Conservation (phyloP, 306 rosid genomes). For the Vicia faba region DNA sequence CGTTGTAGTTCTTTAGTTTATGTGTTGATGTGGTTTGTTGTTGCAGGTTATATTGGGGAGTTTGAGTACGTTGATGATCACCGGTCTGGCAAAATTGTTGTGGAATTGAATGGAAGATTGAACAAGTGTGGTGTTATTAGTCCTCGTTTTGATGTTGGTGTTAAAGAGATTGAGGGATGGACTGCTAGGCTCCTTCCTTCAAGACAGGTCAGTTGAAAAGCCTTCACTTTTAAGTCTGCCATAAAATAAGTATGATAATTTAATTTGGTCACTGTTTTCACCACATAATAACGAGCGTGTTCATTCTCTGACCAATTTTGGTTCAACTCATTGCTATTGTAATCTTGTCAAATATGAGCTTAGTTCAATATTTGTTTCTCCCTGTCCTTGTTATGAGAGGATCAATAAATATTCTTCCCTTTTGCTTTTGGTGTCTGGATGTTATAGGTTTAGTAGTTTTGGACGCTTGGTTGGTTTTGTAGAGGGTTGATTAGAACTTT, state of each 20-base stretch:
- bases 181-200: slow-evolving; percentile 43
- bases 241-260: background rate
- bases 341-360: background rate
- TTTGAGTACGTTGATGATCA: slow-evolving; percentile 48
- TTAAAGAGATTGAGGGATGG: slow-evolving; percentile 46
- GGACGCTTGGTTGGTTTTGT: background rate
- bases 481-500: background rate
- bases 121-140: slow-evolving; percentile 47
- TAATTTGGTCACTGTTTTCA: background rate
- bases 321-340: background rate
- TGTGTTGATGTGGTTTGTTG: background rate
- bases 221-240: background rate
- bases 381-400: background rate
- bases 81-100: slow-evolving; percentile 45
- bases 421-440: background rate
- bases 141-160: slow-evolving; percentile 46
- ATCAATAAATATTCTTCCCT: too few species aligned
- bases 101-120: slow-evolving; percentile 45
- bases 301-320: too few species aligned
- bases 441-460: background rate
- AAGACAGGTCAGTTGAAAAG: slow-evolving; percentile 37
- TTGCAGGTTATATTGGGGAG: slow-evolving; percentile 44
- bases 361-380: background rate
- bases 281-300: background rate
- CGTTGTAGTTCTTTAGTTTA: background rate